Base-by-base conservation (phyloP, 78 protist genomes). In the Guillardia theta region DNA sequence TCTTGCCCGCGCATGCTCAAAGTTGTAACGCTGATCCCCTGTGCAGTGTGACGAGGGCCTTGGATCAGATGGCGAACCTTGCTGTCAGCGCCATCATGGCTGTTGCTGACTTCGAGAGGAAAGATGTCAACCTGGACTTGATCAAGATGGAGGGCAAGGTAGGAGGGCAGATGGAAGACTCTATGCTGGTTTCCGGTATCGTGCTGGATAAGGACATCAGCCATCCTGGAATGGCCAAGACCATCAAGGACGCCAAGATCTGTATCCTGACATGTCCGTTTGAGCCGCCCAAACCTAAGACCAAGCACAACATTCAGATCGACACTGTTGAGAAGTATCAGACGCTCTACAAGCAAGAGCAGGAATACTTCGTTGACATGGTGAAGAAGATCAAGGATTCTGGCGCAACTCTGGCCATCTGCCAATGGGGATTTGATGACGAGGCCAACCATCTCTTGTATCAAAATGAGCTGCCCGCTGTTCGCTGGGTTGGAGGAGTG, bases 351-450 rank as follows among this genome's bases (percentile, higher is more conserved):
- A 96, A 93, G 39, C 39, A 93, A 64, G 99, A 99, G 95, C 97
- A 97, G 93, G 95, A 97, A 95, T 97, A 95, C 88, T 98, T 98
- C 87, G 41, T 30, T 33, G 98, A 97, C 27, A 97, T 98, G 99
- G 96, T 97, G 83, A 33, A 6, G 9, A 10, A 93, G 88, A 97
- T 98, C 93, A 99, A 99, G 96, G 99, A 95, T 4, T 53, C 97
- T 53, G 99, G 99, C 76, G 98, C 99, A 77, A 98, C 96, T 92
- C 95, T 99, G 0, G 99, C 98, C 37, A 27, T 94, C 93, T 94
- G 95, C 97, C 99, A 99, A 97, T 99, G 99, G 99, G 99, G 99
- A 58, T 99, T 99, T 88, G 99, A 99, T 92, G 99, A 99, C 83
- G 99, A 99, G 95, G 99, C 99, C 53, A 99, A 99, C 97, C 99